Base-by-base conservation (phyloP, 2,329 filamentous ascomycete species). In the Fusarium verticillioides region DNA sequence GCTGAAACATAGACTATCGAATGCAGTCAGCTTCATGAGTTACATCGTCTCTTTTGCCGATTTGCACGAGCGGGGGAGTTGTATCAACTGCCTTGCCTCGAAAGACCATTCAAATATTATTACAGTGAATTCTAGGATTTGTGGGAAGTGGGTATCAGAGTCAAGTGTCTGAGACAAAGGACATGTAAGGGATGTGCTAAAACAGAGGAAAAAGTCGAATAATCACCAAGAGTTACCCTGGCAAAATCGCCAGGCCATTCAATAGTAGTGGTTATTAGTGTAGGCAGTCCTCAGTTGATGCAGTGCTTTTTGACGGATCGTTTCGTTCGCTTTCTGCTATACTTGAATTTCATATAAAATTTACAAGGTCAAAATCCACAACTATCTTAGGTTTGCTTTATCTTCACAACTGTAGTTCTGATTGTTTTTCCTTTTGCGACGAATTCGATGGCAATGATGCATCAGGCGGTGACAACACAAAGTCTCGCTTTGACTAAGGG, bases 371-470 rank as follows among this genome's bases (percentile, higher is more conserved):
- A 2, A 9, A 19, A 19, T 16, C 11, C 7, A 19, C 11, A 8
- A 26, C 42, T 26, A 44, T 19, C 10, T 12, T 9, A 18, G 23
- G 23, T 19, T 1, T 18, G 5, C 18, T 8, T 13, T 2, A 13
- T 0, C 5, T 46, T 46, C 23, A 1, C 2, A 26, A 13, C 7
- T 4, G 3, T 26, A 0, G 10, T 9, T 26, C 16, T 44, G 10
- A 3, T 0, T 4, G 4, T 3, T 44, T 6, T 4, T 2, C 7
- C 10, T 13, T 4, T 19, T 44, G 7, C 5, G 5, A 28, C 18
- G 12, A 28, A 21, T 2, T 15, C 9, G 9, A 28, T 10, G 18
- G 7, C 2, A 0, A 21, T 3, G 0, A 5, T 5, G 2, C 21
- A 28, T 28, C 7, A 10, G 18, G 9, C 18, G 43, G 28, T 46